These are phyloP conservation scores for Epichloe gansuensis DNA, from an alignment of 2,329 filamentous ascomycete genomes.

Conservation along the genomic window DNA sequence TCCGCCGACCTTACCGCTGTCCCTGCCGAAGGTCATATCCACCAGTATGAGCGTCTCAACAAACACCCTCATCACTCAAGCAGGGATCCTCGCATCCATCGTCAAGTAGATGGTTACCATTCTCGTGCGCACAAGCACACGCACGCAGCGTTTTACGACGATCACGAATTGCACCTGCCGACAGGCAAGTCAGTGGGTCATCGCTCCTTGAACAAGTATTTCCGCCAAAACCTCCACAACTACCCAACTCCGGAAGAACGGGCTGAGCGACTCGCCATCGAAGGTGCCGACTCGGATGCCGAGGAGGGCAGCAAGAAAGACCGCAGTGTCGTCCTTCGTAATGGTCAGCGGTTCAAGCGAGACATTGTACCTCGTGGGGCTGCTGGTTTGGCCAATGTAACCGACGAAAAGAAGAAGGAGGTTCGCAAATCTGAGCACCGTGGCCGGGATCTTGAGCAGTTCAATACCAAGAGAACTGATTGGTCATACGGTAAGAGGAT, in stretches of 20 bases:
- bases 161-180: constrained; percentile 87
- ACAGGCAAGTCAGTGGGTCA: constrained; percentile 84
- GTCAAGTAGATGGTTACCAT: constrained; percentile 65
- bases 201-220: constrained; percentile 77
- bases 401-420: constrained; percentile 60
- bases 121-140: constrained; percentile 66
- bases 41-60: constrained; percentile 60
- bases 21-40: constrained; percentile 58
- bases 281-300: constrained; percentile 24
- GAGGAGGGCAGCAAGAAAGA: constrained; percentile 22
- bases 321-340: constrained; percentile 10
- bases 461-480: constrained; percentile 49
- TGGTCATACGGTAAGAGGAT: constrained; percentile 59
- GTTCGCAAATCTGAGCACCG: constrained; percentile 56
- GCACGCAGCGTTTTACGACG: constrained; percentile 75
- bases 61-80: constrained; percentile 67
- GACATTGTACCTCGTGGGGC: constrained; percentile 56
- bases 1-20: constrained; percentile 74
- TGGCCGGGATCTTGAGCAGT: constrained; percentile 51
- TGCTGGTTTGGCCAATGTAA: constrained; percentile 67
- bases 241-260: constrained; percentile 73
- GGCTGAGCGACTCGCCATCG: constrained; percentile 51
- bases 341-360: constrained; percentile 29
- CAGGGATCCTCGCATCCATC: constrained; percentile 58
- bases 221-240: constrained; percentile 79